Evolutionary conservation across 495 filamentous ascomycete species (phyloP).

Genomic region (Xylaria palmicola): DNA sequence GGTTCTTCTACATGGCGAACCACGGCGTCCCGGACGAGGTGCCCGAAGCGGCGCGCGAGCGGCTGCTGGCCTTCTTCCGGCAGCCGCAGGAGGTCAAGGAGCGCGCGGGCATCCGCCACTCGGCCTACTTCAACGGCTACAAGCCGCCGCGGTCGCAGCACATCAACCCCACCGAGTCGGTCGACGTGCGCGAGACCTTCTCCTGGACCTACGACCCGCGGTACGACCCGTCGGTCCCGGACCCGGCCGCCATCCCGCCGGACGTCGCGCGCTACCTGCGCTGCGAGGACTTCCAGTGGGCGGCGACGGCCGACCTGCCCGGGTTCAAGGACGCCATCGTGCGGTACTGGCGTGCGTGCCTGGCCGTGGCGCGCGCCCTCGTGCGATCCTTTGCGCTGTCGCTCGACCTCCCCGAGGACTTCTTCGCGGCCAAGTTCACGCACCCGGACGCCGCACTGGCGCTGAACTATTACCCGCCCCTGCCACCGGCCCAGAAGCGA

Average conservation of each 20-base stretch:
- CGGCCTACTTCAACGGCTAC: constrained; percentile 26
- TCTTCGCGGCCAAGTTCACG: constrained; percentile 48
- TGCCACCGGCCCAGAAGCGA: background rate
- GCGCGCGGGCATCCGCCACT: constrained; percentile 22
- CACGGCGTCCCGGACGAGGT: constrained; percentile 47
- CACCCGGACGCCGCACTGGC: constrained; percentile 41
- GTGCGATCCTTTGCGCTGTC: constrained; percentile 48
- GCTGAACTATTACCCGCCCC: constrained; percentile 33
- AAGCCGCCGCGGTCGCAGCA: constrained; percentile 24
- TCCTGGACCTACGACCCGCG: constrained; percentile 43
- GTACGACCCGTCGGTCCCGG: constrained; percentile 42
- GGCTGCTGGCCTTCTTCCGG: constrained; percentile 46
- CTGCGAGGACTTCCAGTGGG: constrained; percentile 45
- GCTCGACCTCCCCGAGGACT: constrained; percentile 47
- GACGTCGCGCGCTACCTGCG: constrained; percentile 31
- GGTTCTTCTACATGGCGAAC: constrained; percentile 54
- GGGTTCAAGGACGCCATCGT: constrained; percentile 46
- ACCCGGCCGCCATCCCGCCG: constrained; percentile 26
- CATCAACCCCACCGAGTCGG: constrained; percentile 33
- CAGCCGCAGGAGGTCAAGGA: constrained; percentile 43
- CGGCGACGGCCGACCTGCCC: constrained; percentile 42
- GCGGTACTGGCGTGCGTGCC: constrained; percentile 44
- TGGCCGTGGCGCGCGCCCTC: constrained; percentile 47
- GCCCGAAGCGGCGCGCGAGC: constrained; percentile 28
- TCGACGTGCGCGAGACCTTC: constrained; percentile 42